These are phyloP conservation scores for Echium plantagineum DNA, from an alignment of 257 asterid genomes.

Conservation along the genomic window DNA sequence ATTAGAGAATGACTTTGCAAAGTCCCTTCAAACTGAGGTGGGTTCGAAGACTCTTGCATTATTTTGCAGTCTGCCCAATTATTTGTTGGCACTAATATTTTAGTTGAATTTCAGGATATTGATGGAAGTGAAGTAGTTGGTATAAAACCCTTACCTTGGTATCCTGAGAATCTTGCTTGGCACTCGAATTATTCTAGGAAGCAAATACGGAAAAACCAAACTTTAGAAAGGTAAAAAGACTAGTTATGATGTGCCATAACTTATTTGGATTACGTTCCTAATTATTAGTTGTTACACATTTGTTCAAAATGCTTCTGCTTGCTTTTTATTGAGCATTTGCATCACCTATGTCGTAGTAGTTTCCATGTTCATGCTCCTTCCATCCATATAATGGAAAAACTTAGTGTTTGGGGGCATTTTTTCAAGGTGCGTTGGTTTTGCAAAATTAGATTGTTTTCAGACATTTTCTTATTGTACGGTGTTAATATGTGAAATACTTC, in stretches of 20 bases:
- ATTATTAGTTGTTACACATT: too few species aligned
- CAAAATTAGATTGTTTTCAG: too few species aligned
- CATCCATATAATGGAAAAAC: too few species aligned
- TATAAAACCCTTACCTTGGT: constrained; percentile 82
- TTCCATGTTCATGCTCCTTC: too few species aligned
- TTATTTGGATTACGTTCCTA: too few species aligned
- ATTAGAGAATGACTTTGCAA: constrained; percentile 76
- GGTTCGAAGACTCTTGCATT: background rate
- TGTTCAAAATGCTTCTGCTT: too few species aligned
- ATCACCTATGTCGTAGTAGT: too few species aligned
- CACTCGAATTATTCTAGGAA: constrained; percentile 88
- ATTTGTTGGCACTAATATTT: constrained; percentile 3
- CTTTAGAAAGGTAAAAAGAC: constrained; percentile 59
- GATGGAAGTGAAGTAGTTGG: constrained; percentile 72
- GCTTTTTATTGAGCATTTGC: too few species aligned
- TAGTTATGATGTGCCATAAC: constrained; percentile 2
- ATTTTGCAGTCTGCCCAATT: constrained; percentile 1
- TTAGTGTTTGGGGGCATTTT: too few species aligned
- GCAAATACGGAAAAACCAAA: constrained; percentile 80
- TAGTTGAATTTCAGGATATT: constrained; percentile 34
- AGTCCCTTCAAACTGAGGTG: constrained; percentile 85
- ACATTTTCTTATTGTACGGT: too few species aligned
- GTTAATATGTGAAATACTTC: too few species aligned
- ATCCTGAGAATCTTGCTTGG: constrained; percentile 96
- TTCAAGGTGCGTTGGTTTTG: too few species aligned